These are phyloP conservation scores for Leavenworthia alabamica DNA, from an alignment of 345 rosid genomes.

Conservation along the genomic window DNA sequence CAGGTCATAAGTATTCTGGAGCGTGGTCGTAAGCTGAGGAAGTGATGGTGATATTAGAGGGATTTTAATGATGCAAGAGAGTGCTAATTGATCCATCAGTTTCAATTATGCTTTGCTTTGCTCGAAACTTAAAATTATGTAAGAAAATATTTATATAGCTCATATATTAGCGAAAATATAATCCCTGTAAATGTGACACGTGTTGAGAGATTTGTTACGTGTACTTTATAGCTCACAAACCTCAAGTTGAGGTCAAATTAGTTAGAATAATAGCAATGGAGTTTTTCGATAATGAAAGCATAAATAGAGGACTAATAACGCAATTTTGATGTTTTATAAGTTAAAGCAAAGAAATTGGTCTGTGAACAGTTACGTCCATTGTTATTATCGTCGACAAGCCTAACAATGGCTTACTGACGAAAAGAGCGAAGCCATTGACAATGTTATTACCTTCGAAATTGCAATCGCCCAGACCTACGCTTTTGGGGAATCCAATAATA, in stretches of 20 bases:
- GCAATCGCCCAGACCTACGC: slow-evolving; percentile 10
- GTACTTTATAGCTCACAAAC: not conserved
- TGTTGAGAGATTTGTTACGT: not conserved
- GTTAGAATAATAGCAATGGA: not conserved
- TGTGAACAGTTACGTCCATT: not conserved
- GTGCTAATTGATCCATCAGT: not conserved
- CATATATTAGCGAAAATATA: not conserved
- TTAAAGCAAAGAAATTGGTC: not conserved
- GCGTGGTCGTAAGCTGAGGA: not conserved
- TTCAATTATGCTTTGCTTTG: not conserved
- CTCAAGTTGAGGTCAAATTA: not conserved
- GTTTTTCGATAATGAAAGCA: not conserved
- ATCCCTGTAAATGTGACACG: not conserved
- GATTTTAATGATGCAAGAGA: not conserved
- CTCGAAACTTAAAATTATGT: not conserved
- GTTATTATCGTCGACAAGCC: slow-evolving; percentile 26
- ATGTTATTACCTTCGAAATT: slow-evolving; percentile 34
- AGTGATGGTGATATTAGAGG: not conserved
- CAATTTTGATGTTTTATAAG: not conserved
- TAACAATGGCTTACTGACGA: slow-evolving; percentile 3
- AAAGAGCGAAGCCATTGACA: not conserved
- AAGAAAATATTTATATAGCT: not conserved
- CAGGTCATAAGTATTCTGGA: not conserved
- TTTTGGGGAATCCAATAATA: slow-evolving; percentile 1
- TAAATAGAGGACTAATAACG: not conserved